Conservation (phyloP, 2,329 filamentous ascomycete genomes). For the Colletotrichum theobromicola region DNA sequence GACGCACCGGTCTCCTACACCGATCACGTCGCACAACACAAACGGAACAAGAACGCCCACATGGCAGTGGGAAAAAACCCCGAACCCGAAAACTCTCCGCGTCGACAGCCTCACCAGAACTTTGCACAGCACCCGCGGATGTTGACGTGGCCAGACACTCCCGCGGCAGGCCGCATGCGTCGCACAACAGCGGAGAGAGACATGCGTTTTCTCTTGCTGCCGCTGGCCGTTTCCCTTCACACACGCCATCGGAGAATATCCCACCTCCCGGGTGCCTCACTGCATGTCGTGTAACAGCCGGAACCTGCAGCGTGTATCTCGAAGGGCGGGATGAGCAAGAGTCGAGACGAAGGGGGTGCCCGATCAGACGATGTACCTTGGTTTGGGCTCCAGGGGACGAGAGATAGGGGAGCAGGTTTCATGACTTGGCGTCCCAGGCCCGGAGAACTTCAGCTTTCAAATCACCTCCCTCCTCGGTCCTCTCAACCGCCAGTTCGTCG, state of each 20-base stretch:
- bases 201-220: background rate
- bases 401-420: background rate
- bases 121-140: background rate
- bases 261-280: background rate
- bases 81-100: background rate
- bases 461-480: background rate
- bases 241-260: constrained; percentile 10
- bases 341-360: background rate
- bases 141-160: background rate
- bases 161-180: background rate
- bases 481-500: background rate
- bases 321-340: background rate
- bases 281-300: background rate
- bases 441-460: background rate
- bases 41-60: background rate
- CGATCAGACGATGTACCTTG: background rate
- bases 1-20: background rate
- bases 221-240: background rate
- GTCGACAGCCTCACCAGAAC: background rate
- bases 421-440: constrained; percentile 1
- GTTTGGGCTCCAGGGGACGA: background rate
- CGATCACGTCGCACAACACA: background rate
- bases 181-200: background rate
- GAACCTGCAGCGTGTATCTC: background rate
- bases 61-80: background rate